phyloP scores from a whole-genome alignment of 2,329 filamentous ascomycete genomes.

The Incumbomyces delicatus region DNA sequence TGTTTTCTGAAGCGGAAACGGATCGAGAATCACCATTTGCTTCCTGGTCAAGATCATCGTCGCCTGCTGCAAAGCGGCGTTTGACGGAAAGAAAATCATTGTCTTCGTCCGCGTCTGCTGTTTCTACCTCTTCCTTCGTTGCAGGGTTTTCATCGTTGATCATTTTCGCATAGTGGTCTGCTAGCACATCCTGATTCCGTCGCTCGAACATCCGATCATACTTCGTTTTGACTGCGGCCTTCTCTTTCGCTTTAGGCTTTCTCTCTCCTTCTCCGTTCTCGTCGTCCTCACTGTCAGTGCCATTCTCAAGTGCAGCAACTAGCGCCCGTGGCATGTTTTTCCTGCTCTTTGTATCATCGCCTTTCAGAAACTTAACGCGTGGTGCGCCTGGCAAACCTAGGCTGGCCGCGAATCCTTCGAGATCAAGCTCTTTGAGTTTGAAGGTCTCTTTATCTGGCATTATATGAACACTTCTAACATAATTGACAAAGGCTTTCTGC shows the following conservation, averaged over 20 bases:
- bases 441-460: constrained; percentile 92
- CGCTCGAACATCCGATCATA: constrained; percentile 98
- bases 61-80: constrained; percentile 66
- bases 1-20: constrained; percentile 31
- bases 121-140: constrained; percentile 4
- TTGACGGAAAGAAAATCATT: constrained; percentile 84
- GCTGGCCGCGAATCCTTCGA: constrained; percentile 78
- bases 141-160: constrained; percentile 51
- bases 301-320: constrained; percentile 49
- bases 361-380: constrained; percentile 86
- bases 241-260: constrained; percentile 49
- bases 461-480: constrained; percentile 72
- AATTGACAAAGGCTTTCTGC: constrained; percentile 91
- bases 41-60: constrained; percentile 40
- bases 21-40: constrained; percentile 33
- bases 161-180: constrained; percentile 86
- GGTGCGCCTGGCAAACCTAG: constrained; percentile 84
- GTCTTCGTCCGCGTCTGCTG: constrained; percentile 53
- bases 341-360: constrained; percentile 67
- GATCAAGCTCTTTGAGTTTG: constrained; percentile 67
- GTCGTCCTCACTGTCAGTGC: constrained; percentile 42
- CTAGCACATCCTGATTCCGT: constrained; percentile 88
- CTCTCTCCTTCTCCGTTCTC: constrained; percentile 33
- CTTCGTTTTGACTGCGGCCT: constrained; percentile 74
- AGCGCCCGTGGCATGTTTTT: constrained; percentile 74